phyloP scores from a whole-genome alignment of 768 basidiomycete species.

The Lentinula edodes region DNA sequence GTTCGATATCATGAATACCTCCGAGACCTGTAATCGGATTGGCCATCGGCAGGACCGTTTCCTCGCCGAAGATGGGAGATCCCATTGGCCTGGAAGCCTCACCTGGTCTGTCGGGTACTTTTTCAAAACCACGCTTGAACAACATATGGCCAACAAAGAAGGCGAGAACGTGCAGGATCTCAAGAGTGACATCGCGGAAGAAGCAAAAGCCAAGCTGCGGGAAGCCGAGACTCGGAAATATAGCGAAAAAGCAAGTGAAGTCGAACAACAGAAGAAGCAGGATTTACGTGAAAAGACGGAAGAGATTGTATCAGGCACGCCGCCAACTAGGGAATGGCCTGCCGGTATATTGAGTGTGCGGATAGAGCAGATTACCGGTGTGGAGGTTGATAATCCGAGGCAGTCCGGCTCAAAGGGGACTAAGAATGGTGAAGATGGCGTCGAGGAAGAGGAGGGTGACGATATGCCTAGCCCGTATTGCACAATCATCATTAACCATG shows the following conservation, averaged over 20 bases:
- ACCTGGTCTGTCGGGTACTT: constrained; percentile 50
- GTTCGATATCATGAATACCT: constrained; percentile 23
- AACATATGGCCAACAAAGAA: constrained; percentile 25
- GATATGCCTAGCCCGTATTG: constrained; percentile 68
- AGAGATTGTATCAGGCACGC: constrained; percentile 37
- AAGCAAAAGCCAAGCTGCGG: constrained; percentile 31
- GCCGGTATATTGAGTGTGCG: constrained; percentile 61
- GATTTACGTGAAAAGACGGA: constrained; percentile 27
- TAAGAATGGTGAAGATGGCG: constrained; percentile 55
- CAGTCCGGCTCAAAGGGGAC: constrained; percentile 45
- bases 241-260: constrained; percentile 23
- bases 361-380: constrained; percentile 59
- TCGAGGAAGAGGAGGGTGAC: constrained; percentile 47
- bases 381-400: constrained; percentile 54
- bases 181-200: constrained; percentile 25
- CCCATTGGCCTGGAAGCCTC: constrained; percentile 28
- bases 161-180: constrained; percentile 20
- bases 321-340: constrained; percentile 57
- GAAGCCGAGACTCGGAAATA: constrained; percentile 4
- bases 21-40: constrained; percentile 40
- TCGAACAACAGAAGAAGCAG: constrained; percentile 29
- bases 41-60: constrained; percentile 41
- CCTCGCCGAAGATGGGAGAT: constrained; percentile 21
- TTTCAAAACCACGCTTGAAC: constrained; percentile 38
- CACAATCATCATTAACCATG: constrained; percentile 36